Percentiles rank a stretch among this genome's conserved stretches.
phyloP scores from a whole-genome alignment of 1,139 yeast genomes.

The Kodamaea sp. region DNA sequence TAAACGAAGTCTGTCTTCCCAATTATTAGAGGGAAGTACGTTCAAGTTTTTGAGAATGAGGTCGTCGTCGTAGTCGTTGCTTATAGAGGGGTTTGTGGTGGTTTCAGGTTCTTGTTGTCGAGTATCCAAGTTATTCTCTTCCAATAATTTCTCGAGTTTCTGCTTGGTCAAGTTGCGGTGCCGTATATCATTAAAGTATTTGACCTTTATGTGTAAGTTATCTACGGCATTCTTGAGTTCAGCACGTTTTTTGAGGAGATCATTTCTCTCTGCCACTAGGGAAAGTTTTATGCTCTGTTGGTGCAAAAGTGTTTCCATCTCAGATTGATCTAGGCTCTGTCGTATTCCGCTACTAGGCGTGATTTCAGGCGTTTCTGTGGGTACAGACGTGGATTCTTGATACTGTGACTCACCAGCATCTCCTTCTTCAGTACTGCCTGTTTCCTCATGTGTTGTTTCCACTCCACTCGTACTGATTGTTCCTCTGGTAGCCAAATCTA shows the following conservation, averaged over 20 bases:
- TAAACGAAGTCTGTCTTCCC: constrained; percentile 31
- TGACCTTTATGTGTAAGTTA: constrained; percentile 19
- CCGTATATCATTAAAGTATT: constrained; percentile 19
- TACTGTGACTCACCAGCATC: too few species aligned
- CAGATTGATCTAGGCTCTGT: too few species aligned
- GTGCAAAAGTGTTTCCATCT: constrained; percentile 8
- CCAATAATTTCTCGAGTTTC: constrained; percentile 24
- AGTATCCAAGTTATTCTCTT: constrained; percentile 20
- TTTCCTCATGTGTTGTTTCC: too few species aligned
- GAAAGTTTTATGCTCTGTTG: constrained; percentile 24
- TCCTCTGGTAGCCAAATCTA: constrained; percentile 9
- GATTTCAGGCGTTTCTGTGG: too few species aligned
- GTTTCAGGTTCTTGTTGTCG: neutral
- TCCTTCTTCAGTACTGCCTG: too few species aligned
- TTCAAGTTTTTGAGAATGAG: constrained; percentile 25
- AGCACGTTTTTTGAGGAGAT: constrained; percentile 23
- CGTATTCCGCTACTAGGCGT: too few species aligned
- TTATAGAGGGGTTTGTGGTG: constrained; percentile 3
- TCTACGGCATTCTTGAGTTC: constrained; percentile 22
- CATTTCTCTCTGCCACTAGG: constrained; percentile 21
- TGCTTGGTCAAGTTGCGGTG: constrained; percentile 16
- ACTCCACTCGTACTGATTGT: too few species aligned
- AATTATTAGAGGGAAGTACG: constrained; percentile 40
- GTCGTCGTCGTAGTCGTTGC: constrained; percentile 20
- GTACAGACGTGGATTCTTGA: too few species aligned